phyloP scores from a whole-genome alignment of 208 protist species.

The Kentomonas sorsogonicus region DNA sequence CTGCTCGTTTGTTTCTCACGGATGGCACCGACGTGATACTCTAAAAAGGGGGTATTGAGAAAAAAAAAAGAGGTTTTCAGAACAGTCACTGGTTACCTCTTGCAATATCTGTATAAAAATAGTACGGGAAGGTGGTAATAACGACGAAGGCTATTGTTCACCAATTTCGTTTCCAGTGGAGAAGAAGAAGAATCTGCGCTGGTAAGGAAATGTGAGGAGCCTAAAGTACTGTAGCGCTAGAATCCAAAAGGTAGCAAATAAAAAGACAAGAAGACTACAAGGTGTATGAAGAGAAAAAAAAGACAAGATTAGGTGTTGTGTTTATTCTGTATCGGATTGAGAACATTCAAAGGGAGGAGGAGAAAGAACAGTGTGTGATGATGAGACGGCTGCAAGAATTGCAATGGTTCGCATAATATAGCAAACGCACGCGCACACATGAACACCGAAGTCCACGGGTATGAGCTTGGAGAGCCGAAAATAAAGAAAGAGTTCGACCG shows the following conservation, averaged over 20 bases:
- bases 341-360: neutral
- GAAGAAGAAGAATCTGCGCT: neutral
- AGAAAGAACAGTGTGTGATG: neutral
- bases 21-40: no score
- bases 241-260: neutral
- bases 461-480: no score
- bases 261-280: conserved; percentile 1
- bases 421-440: no score
- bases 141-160: neutral
- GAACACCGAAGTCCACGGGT: no score
- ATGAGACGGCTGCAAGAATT: no score
- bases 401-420: no score
- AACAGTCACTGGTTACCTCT: neutral
- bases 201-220: neutral
- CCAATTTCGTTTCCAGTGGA: neutral
- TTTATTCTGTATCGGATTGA: neutral
- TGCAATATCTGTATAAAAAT: conserved; percentile 9
- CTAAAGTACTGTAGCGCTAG: neutral
- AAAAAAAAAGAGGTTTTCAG: neutral
- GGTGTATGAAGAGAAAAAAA: neutral
- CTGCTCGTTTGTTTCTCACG: no score
- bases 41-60: no score
- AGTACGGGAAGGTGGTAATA: neutral
- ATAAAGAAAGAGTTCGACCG: no score
- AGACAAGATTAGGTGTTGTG: no score